Base-by-base conservation (phyloP, 345 rosid species). In the Populus ilicifolia region DNA sequence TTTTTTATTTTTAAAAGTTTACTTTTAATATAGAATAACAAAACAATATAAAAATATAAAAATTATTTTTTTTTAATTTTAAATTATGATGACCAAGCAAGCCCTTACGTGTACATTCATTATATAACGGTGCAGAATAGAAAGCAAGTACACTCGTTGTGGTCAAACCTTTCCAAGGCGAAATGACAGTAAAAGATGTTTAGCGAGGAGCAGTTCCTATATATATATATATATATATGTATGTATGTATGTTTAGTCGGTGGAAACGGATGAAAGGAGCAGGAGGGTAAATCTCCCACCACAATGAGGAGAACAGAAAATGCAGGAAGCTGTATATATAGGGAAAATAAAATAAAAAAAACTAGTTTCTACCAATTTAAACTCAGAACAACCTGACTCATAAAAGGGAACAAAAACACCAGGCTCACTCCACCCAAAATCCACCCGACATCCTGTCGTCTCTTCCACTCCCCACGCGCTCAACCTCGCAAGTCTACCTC, bases 391-490 rank as follows among this genome's bases (percentile, higher is more conserved):
- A 8, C 68, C 54, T 74, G 76, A 70, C 69, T 8, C 74, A 30
- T 35, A 43, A 41, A 39, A 25, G 65, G 74, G 77, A 48, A 61
- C 75, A 48, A 23, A 56, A 48, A 30, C n/a, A 39, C 77, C 72
- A 50, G 75, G 25, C 21, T 56, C 52, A 54, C 71, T 63, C 71
- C 79, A 44, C 79, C 72, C 48, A 80, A 70, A 85, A 67, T 67
- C 69, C 77, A 54, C 17, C 71, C 33, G n/a, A 48, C 71, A 30
- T 62, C 11, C 48, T 23, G 27, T 62, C 30, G 41, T 75, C 65
- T 46, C 29, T 48, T 8, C 48, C 33, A 0, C 18, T 14, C 23
- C 10, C 39, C 77, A 83, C 84, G 86, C 85, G 83, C 80, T 73
- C 1, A 1, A 9, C 20, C 5, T 23, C n/a, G 64, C 52, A 69